A percentile compares a stretch with the other conserved stretches of the same genome.
phyloP scores from a whole-genome alignment of 108 stramenopile genomes.

The Asterionellopsis glacialis region DNA sequence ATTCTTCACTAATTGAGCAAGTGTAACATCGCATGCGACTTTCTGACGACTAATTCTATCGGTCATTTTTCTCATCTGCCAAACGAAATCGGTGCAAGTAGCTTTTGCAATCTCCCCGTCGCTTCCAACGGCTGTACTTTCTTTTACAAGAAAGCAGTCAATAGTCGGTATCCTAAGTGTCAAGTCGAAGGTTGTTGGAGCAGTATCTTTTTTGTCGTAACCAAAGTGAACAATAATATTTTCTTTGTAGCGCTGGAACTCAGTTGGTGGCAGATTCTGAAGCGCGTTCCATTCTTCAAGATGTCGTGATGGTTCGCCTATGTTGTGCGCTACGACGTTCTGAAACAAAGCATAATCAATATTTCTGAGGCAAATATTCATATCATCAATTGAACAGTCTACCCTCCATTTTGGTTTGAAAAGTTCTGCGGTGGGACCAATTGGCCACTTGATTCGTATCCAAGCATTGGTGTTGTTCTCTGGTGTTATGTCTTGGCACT shows the following conservation, averaged over 20 bases:
- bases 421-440: constrained; percentile 42
- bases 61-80: constrained; percentile 35
- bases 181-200: constrained; percentile 63
- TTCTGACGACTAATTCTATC: constrained; percentile 35
- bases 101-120: constrained; percentile 22
- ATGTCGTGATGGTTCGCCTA: constrained; percentile 62
- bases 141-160: constrained; percentile 10
- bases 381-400: constrained; percentile 31
- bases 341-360: constrained; percentile 61
- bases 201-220: constrained; percentile 73
- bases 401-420: constrained; percentile 69
- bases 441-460: constrained; percentile 51
- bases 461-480: background rate
- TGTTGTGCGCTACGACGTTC: constrained; percentile 51
- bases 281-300: constrained; percentile 56
- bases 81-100: constrained; percentile 27
- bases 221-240: constrained; percentile 56
- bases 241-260: constrained; percentile 24
- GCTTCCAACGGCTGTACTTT: background rate
- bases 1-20: constrained; percentile 1
- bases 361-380: constrained; percentile 29
- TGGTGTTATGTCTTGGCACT: background rate
- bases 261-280: constrained; percentile 28
- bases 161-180: constrained; percentile 19
- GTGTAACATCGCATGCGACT: constrained; percentile 25